Conservation (phyloP, 23 red algal genomes). For the Gracilaria vermiculophylla region DNA sequence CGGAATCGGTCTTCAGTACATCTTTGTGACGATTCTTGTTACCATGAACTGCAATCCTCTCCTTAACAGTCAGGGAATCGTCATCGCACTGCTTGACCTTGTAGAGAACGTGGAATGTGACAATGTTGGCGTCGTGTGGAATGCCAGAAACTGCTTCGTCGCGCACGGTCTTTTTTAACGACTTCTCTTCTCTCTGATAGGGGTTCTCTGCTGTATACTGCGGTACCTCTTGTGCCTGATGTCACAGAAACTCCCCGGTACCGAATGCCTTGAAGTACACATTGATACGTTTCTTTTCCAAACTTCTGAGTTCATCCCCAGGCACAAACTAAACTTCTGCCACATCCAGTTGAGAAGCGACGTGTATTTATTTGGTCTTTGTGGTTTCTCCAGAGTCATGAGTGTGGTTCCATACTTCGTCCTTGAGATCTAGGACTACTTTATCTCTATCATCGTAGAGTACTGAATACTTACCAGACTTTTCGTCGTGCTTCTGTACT, state of each 20-base stretch:
- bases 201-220: neutral
- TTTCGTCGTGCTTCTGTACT: neutral
- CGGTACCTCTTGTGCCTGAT: conserved; percentile 7
- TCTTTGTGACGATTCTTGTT: conserved; percentile 44
- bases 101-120: conserved; percentile 13
- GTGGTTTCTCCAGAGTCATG: too few species aligned
- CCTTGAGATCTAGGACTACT: neutral
- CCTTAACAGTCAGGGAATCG: conserved; percentile 15
- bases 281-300: neutral
- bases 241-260: neutral
- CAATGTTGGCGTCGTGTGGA: neutral
- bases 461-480: neutral
- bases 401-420: neutral
- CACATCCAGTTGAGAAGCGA: too few species aligned
- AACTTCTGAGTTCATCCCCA: conserved; percentile 13
- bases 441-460: conserved; percentile 5
- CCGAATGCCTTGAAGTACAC: neutral
- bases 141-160: neutral
- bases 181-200: neutral
- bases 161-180: neutral
- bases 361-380: too few species aligned
- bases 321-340: neutral
- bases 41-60: conserved; percentile 19
- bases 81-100: conserved; percentile 47
- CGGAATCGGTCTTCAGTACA: conserved; percentile 24